Evolutionary conservation across 169 alveolate species (phyloP).

Genomic region (Blepharisma undulans): DNA sequence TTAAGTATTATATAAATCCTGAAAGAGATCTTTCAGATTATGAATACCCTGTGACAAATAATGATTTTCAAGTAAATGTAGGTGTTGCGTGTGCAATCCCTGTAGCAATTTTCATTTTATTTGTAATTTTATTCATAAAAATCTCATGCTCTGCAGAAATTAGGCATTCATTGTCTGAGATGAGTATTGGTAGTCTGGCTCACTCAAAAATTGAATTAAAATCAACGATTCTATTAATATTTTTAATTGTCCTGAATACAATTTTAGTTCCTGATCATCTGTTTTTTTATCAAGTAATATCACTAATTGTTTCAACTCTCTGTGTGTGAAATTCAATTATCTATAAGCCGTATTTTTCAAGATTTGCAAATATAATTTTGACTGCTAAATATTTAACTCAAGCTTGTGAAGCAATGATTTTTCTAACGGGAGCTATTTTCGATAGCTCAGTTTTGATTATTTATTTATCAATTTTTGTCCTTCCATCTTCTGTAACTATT

Average conservation of each 20-base stretch:
- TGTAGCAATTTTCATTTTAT: neutral
- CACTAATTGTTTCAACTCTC: neutral
- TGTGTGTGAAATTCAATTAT: neutral
- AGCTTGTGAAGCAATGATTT: neutral
- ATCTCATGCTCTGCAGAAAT: neutral
- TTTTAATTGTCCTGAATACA: neutral
- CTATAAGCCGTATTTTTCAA: neutral
- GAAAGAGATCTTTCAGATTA: neutral
- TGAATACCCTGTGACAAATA: neutral
- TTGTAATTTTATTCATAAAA: too few relatives aligned
- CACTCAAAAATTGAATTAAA: neutral
- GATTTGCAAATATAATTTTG: neutral
- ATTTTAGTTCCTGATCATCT: neutral
- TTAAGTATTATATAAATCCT: neutral
- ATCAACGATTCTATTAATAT: neutral
- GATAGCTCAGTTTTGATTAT: neutral
- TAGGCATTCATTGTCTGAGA: neutral
- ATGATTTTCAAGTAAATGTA: neutral
- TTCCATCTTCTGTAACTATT: neutral
- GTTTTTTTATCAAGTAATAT: neutral
- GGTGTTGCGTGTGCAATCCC: neutral
- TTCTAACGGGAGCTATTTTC: neutral
- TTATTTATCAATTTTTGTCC: neutral
- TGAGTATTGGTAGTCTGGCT: neutral
- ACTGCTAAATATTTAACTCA: neutral